Evolutionary conservation across 371 early-diverging fungal species (phyloP).

Genomic region (Mortierella sp.): DNA sequence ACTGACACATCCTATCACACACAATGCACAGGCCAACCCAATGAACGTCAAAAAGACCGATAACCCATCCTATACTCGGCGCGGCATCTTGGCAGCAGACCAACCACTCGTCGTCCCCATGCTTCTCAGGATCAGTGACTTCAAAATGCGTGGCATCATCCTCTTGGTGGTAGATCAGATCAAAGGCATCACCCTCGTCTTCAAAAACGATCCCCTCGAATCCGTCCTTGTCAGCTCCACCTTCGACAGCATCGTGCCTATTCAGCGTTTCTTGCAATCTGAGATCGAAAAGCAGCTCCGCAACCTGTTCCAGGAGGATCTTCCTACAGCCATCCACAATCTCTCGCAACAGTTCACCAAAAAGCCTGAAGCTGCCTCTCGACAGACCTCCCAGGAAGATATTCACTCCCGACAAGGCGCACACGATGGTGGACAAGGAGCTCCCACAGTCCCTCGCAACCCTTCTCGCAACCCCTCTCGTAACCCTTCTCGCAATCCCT

Average conservation of each 20-base stretch:
- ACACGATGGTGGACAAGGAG: slow-evolving; percentile 38
- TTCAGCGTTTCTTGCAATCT: slow-evolving; percentile 87
- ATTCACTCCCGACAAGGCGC: slow-evolving; percentile 28
- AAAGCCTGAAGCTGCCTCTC: slow-evolving; percentile 31
- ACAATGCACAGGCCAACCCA: slow-evolving; percentile 76
- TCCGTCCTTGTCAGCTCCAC: slow-evolving; percentile 92
- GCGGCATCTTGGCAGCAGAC: slow-evolving; percentile 87
- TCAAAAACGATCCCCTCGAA: slow-evolving; percentile 97
- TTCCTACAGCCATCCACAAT: slow-evolving; percentile 93
- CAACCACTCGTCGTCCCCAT: slow-evolving; percentile 96
- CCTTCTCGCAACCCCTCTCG: slow-evolving; percentile 44
- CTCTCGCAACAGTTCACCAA: slow-evolving; percentile 71
- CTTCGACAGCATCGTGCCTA: slow-evolving; percentile 89
- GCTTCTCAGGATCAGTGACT: slow-evolving; percentile 88
- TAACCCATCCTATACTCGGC: slow-evolving; percentile 69
- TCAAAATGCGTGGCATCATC: slow-evolving; percentile 92
- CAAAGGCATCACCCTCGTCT: slow-evolving; percentile 93
- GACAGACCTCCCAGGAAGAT: slow-evolving; percentile 39
- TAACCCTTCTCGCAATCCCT: slow-evolving; percentile 40
- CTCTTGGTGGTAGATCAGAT: slow-evolving; percentile 91
- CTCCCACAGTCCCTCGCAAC: slow-evolving; percentile 47
- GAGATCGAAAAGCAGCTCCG: slow-evolving; percentile 92
- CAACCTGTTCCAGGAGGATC: slow-evolving; percentile 90
- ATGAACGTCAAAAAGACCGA: slow-evolving; percentile 72
- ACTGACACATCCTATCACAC: too few species aligned